Evolutionary conservation across 768 basidiomycete genomes (phyloP).

Genomic region (Russula sp.): DNA sequence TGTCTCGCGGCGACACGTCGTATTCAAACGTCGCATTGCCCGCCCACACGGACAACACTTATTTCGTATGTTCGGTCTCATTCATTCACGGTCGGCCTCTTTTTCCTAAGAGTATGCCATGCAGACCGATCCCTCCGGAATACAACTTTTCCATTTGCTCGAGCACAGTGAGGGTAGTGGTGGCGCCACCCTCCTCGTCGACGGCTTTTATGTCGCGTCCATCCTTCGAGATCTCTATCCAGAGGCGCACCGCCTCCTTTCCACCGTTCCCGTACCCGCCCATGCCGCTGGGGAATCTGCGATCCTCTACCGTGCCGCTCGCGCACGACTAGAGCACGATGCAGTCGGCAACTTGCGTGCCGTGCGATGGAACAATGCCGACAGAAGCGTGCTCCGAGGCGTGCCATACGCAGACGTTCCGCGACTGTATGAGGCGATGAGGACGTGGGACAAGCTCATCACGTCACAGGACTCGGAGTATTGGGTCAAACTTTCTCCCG

Average conservation of each 20-base stretch:
- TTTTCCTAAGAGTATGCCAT: background rate
- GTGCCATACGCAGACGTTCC: slow-evolving; percentile 53
- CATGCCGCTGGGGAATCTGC: slow-evolving; percentile 82
- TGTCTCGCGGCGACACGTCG: slow-evolving; percentile 88
- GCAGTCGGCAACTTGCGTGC: slow-evolving; percentile 55
- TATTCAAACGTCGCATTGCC: slow-evolving; percentile 85
- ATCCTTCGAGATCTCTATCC: slow-evolving; percentile 71
- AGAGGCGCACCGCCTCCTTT: slow-evolving; percentile 60
- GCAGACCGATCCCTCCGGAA: slow-evolving; percentile 89
- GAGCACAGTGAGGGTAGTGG: slow-evolving; percentile 77
- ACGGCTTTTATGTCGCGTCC: slow-evolving; percentile 89
- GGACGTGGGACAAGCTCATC: slow-evolving; percentile 69
- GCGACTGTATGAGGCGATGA: slow-evolving; percentile 67
- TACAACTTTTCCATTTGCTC: slow-evolving; percentile 93
- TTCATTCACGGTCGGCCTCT: background rate
- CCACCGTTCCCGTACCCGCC: slow-evolving; percentile 61
- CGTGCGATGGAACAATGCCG: slow-evolving; percentile 93
- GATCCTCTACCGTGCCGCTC: slow-evolving; percentile 50
- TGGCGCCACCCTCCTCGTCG: slow-evolving; percentile 87
- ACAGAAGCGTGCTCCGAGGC: slow-evolving; percentile 73
- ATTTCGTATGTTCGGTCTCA: slow-evolving; percentile 49
- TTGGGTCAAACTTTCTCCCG: slow-evolving; percentile 85
- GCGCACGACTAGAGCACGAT: slow-evolving; percentile 72
- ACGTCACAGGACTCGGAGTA: slow-evolving; percentile 81
- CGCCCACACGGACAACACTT: slow-evolving; percentile 77